Percentiles rank a stretch among this genome's conserved stretches.
phyloP scores from a whole-genome alignment of 2,329 filamentous ascomycete species.

The Pseudocercospora fuligena region DNA sequence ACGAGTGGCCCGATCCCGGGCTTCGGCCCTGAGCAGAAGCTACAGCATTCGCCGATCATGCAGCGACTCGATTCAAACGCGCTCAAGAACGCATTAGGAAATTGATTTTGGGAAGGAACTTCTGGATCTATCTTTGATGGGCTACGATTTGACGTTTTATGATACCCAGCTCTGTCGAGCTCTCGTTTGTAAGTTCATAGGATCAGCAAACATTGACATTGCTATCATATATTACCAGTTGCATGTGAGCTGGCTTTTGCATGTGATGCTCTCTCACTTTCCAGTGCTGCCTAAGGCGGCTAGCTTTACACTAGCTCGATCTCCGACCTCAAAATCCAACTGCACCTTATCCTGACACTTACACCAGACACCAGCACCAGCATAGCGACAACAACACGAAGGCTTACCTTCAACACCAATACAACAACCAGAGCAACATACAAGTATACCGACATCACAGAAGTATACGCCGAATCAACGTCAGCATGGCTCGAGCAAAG shows the following conservation, averaged over 20 bases:
- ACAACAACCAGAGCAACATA: too few relatives aligned
- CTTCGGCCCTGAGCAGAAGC: constrained; percentile 63
- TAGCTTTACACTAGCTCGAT: not conserved
- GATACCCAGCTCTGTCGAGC: constrained; percentile 21
- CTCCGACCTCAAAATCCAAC: not conserved
- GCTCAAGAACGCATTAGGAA: constrained; percentile 48
- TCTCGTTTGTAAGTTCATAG: constrained; percentile 6
- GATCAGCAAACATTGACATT: not conserved
- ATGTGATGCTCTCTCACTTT: not conserved
- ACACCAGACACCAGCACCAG: not conserved
- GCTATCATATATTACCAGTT: not conserved
- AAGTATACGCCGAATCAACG: not conserved
- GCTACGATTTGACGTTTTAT: constrained; percentile 7
- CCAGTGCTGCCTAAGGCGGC: not conserved
- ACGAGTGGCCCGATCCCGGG: constrained; percentile 76
- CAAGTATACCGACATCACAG: not conserved
- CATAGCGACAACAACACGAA: not conserved
- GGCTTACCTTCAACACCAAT: too few relatives aligned
- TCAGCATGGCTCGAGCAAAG: not conserved
- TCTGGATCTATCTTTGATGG: not conserved
- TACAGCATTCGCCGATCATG: constrained; percentile 61
- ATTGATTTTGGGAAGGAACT: constrained; percentile 7
- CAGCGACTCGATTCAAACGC: constrained; percentile 64
- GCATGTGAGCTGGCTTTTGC: not conserved
- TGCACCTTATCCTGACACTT: not conserved